Base-by-base conservation (phyloP, 1,284 basidiomycete genomes). In the Marasmius sp. region DNA sequence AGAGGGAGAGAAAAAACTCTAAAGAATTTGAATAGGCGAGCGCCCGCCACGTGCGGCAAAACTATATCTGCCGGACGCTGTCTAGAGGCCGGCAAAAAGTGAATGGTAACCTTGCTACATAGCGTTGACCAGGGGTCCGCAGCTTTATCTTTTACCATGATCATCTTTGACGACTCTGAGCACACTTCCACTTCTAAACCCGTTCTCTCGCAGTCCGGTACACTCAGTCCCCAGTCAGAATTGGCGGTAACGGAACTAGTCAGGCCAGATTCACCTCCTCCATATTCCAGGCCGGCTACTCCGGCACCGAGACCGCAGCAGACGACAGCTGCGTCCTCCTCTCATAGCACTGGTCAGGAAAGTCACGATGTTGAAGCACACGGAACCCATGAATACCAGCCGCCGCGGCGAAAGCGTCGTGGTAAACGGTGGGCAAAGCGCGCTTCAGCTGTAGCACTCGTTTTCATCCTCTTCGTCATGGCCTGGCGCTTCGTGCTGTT, bases 121-220 rank as follows among this genome's bases (percentile, higher is more conserved):
- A 18, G n/a, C n/a, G n/a, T 55, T 16, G 14, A 34, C 55, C 45
- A 10, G 16, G 27, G 18, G 51, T 18, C 20, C 34, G 8, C 48
- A 47, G 45, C 43, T 33, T 53, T 50, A 20, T 37, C 22, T 45
- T 43, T 38, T n/a, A 45, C 60, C 55, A 61, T 61, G 60, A 61
- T 61, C 55, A 14, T 61, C 6, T 49, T 58, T 39, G 60, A 61
- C 48, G 27, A 33, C 1, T 16, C 34, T 41, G 60, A 61, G n/a
- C 36, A 53, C n/a, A 9, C 9, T 22, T 22, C 47, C 7, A 27
- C 47, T 16, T 33, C 34, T 14, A 60, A 60, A 20, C 20, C 50
- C 5, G 14, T 20, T 18, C 37, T 12, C 8, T n/a, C 18, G 27
- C 50, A 53, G 34, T 38, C 20, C 58, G 27, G 36, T 9, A 11